Evolutionary conservation across 495 filamentous ascomycete species (phyloP), one percentile per base, ranked within the genome.

Genomic region (Penicillium diatomitis): DNA sequence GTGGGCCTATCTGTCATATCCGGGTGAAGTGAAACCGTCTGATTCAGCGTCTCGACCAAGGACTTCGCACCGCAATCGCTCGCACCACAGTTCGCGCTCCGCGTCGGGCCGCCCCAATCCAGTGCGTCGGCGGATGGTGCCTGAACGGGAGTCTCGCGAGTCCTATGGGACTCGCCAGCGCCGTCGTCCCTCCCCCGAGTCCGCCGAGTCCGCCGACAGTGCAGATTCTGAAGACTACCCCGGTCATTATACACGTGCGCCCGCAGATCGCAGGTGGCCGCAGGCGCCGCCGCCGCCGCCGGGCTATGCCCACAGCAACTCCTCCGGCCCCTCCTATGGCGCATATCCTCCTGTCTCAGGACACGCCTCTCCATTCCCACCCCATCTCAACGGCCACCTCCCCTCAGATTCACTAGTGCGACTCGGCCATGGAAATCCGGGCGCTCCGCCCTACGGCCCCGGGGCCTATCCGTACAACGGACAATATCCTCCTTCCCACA

Each of bases 41-140:
- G 88, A 94, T 70, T 90, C 87, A n/a, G 87, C 87, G 30, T 91
- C 82, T 53, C 72, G 80, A 50, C 76, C 79, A 49, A 74, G 77
- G 43, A 76, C 76, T 40, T 71, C 73, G 27, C 68, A 72, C 53
- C 75, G 68, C 43, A 66, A 64, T 47, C 62, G 64, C 45, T 57
- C 62, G 44, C 54, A 61, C 52, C 67, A 66, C 62, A 64, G 66
- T 50, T 70, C 73, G 11, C 69, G 64, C 40, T 71, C 69, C 38
- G 63, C 60, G 50, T 66, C 70, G 41, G 57, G 62, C 47, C 69
- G 64, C 44, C 76, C 71, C 32, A 71, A 66, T 47, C 63, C 60
- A 35, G 50, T 61, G 41, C 69, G 68, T 44, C 74, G 65, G 47
- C 71, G 71, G 28, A 61, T 70, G 59, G 47, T 55, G 32, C 58